A percentile compares a stretch with the other conserved stretches of the same genome.
These are phyloP conservation scores for Anthoceros angustus DNA, from an alignment of 225 moss, liverwort and hornwort species.

Conservation along the genomic window DNA sequence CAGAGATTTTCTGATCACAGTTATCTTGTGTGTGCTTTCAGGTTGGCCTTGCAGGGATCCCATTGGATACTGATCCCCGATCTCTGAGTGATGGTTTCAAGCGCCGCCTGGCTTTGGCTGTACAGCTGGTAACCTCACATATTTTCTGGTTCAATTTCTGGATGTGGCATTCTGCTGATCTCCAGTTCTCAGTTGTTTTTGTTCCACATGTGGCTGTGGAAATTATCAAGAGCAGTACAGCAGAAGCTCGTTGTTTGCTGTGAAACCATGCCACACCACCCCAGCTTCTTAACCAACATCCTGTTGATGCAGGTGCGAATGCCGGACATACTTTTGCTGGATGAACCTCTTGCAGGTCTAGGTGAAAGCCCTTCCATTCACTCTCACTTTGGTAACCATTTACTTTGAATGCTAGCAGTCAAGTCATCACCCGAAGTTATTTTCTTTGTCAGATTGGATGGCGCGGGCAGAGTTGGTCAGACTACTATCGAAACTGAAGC, in stretches of 20 bases:
- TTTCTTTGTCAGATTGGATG: neutral
- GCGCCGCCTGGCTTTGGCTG: constrained; percentile 87
- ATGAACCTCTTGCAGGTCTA: constrained; percentile 96
- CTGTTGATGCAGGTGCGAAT: constrained; percentile 59
- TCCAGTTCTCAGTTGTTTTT: neutral
- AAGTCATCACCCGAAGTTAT: neutral
- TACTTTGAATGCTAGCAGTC: neutral
- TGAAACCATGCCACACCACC: too few relatives aligned
- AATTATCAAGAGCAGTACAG: neutral
- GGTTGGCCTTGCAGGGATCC: constrained; percentile 83
- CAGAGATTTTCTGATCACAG: neutral
- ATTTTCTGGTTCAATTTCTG: neutral
- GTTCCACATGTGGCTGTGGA: neutral
- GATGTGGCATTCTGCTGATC: neutral
- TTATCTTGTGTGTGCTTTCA: constrained; percentile 20
- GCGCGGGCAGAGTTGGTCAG: neutral
- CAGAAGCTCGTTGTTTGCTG: neutral
- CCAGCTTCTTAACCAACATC: neutral
- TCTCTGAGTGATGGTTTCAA: constrained; percentile 85
- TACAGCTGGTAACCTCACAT: constrained; percentile 47
- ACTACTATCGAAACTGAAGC: neutral
- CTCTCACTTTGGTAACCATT: too few relatives aligned
- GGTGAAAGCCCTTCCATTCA: constrained; percentile 20
- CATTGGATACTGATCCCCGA: constrained; percentile 82
- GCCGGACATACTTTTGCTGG: constrained; percentile 80